Percentiles rank a stretch among this genome's conserved stretches.
These are phyloP conservation scores for Flaveria robusta DNA, from an alignment of 129 eudicot genomes.

Conservation along the genomic window DNA sequence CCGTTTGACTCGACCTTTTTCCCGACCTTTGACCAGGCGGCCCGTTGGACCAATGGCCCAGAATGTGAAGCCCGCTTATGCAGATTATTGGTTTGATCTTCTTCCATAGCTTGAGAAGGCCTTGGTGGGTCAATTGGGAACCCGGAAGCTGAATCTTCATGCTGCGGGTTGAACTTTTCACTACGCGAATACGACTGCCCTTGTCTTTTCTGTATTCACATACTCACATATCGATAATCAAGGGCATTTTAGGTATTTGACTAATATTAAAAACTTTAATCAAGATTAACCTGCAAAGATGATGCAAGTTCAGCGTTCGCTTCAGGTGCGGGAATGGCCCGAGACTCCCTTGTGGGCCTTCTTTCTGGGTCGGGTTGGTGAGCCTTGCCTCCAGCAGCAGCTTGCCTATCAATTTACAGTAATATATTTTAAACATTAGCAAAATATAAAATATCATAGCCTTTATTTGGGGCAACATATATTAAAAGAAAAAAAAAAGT, in stretches of 20 bases:
- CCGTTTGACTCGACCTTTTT: conserved; percentile 63
- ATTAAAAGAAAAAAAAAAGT: not conserved
- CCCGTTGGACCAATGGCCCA: conserved; percentile 76
- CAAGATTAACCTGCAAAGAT: conserved; percentile 67
- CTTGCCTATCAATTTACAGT: conserved; percentile 49
- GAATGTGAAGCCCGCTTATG: conserved; percentile 85
- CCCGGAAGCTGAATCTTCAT: conserved; percentile 90
- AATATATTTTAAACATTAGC: not conserved
- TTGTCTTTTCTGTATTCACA: conserved; percentile 63
- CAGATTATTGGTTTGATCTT: conserved; percentile 37
- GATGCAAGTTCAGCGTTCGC: conserved; percentile 77
- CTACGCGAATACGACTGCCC: conserved; percentile 72
- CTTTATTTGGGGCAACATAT: not conserved
- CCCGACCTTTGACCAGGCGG: conserved; percentile 77
- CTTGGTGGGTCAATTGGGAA: conserved; percentile 94
- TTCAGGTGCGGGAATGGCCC: conserved; percentile 81
- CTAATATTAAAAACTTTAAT: not conserved
- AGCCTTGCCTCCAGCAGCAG: conserved; percentile 72
- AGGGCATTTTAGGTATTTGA: not conserved
- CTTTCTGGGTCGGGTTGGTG: conserved; percentile 59
- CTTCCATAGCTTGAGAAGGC: conserved; percentile 73
- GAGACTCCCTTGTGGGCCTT: conserved; percentile 59
- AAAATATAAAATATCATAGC: not conserved
- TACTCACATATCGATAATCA: conserved; percentile 7
- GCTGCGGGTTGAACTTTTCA: conserved; percentile 81